Conservation (phyloP, 2,329 filamentous ascomycete genomes). For the Paracamarosporium sp. region DNA sequence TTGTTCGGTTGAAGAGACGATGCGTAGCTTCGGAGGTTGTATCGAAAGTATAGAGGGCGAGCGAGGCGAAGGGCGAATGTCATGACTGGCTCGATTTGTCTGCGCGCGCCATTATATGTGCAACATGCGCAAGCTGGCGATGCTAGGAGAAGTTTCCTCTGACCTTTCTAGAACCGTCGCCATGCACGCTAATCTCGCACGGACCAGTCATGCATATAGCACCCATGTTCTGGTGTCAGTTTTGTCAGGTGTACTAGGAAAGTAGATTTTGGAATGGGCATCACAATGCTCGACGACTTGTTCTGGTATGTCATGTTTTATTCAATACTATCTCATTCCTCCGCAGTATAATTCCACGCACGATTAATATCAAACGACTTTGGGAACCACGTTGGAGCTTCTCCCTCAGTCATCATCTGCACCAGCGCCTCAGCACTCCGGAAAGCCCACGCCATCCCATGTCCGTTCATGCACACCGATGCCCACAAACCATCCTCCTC, state of each 20-base stretch:
- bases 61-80: neutral
- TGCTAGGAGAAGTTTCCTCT: neutral
- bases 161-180: neutral
- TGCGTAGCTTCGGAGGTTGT: neutral
- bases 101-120: neutral
- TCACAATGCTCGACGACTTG: too few species aligned
- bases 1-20: neutral
- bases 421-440: constrained; percentile 13
- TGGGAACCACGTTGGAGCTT: constrained; percentile 10
- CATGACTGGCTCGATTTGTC: neutral
- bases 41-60: neutral
- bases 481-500: constrained; percentile 4
- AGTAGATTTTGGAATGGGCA: too few species aligned
- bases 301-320: too few species aligned
- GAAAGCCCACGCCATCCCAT: constrained; percentile 12
- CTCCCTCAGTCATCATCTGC: constrained; percentile 11
- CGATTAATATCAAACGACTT: constrained; percentile 7
- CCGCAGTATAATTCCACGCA: constrained; percentile 3
- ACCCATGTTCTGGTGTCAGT: too few species aligned
- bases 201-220: neutral
- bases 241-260: too few species aligned
- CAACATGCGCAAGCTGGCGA: neutral
- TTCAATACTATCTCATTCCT: neutral
- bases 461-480: constrained; percentile 6
- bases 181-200: neutral